Evolutionary conservation across 345 rosid species (phyloP), one percentile per base, ranked within the genome.

Genomic region (Populus euphratica): DNA sequence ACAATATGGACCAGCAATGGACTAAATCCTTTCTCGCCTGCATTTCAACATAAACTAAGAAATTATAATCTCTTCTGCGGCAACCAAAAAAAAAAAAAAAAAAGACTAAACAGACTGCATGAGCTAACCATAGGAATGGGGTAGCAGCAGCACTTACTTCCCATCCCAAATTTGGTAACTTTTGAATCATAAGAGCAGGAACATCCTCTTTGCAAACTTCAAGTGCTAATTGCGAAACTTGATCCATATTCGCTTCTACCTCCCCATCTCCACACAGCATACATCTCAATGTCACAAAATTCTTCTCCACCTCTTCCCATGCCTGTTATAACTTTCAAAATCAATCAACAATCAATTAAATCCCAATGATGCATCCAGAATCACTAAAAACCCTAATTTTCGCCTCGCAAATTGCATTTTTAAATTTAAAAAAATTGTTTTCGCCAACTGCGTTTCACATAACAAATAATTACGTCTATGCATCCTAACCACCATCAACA

Each of bases 11-110:
- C 98, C 98, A 93, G 77, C 96, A 92, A 81, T 88, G 93, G 38
- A 96, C 92, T 74, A 96, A 88, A 84, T 96, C 94, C 81, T 96
- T 96, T 79, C 99, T 92, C 21, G 96, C 87, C 98, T 96, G 87
- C 59, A 73, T 73, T 43, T 13, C 75, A 80, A 76, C 38, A 61
- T 14, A 31, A 35, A 79, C 8, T 0, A 44, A 25, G 44, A 23
- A 7, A 69, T 41, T 18, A 54, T 49, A 38, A 33, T 49, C 21
- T 8, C 20, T 50, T 35, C 36, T 35, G 71, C 5, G 5, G 44
- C 44, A 41, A 41, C 44, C 2, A 41, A 11, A 23, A 31, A 41
- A 11, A 23, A 29, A 17, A 20, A 50, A 27, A 27, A 10, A 12
- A 27, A 43, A 43, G 59, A 35, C 31, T 12, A 5, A 56, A 56